Percentiles rank a stretch among this genome's conserved stretches.
Evolutionary conservation across 78 protist genomes (phyloP).

Genomic region (Capsaspora owczarzaki): DNA sequence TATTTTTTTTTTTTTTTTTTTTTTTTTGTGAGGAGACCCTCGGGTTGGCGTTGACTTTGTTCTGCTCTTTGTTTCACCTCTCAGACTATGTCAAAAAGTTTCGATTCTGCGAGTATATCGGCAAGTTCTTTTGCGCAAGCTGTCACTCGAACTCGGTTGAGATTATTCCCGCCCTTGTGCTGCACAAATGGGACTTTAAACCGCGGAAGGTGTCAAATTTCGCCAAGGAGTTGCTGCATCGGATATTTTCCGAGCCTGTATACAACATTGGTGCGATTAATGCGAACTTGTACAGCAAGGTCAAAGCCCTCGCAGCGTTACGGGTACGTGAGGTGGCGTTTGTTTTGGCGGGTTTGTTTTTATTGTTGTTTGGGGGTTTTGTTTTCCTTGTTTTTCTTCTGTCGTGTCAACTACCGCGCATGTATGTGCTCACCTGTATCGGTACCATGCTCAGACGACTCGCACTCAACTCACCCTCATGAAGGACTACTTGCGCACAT

Average conservation of each 20-base stretch:
- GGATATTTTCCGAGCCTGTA: not conserved
- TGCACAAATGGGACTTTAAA: conserved; percentile 13
- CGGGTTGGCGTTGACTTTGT: not conserved
- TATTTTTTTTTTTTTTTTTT: not conserved
- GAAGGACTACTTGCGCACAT: too few relatives aligned
- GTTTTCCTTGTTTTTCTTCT: not conserved
- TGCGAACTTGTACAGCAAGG: not conserved
- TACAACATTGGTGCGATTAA: not conserved
- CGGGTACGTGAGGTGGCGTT: not conserved
- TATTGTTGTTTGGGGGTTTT: not conserved
- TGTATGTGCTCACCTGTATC: not conserved
- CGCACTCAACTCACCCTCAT: too few relatives aligned
- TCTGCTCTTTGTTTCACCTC: not conserved
- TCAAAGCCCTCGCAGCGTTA: not conserved
- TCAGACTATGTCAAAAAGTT: not conserved
- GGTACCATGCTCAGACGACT: too few relatives aligned
- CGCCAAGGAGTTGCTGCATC: not conserved
- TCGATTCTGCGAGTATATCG: conserved; percentile 3
- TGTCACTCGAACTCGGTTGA: not conserved
- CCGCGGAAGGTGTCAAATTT: not conserved
- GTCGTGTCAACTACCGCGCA: not conserved
- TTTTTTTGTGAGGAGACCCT: not conserved
- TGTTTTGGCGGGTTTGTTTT: not conserved
- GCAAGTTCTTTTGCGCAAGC: conserved; percentile 3
- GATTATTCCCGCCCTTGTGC: not conserved